Conservation (phyloP, 2,329 filamentous ascomycete species). For the Lachnellula willkommii region DNA sequence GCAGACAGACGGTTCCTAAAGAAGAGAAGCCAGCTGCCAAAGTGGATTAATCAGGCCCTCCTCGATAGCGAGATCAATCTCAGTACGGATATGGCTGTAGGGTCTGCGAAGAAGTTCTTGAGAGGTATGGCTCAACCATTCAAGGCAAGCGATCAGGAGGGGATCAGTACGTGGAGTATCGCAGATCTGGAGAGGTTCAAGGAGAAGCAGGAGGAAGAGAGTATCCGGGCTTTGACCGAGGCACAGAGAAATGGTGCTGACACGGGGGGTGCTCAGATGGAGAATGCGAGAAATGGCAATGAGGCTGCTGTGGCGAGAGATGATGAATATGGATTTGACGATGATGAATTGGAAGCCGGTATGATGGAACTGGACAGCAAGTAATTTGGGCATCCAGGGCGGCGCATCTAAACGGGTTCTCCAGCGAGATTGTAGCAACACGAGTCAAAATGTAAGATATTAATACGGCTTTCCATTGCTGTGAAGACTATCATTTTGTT, state of each 20-base stretch:
- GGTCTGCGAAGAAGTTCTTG: conserved; percentile 82
- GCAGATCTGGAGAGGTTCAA: conserved; percentile 74
- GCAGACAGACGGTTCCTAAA: conserved; percentile 91
- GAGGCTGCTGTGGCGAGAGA: conserved; percentile 11
- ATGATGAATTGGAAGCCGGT: conserved; percentile 42
- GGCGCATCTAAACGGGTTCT: neutral
- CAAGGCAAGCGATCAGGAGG: conserved; percentile 75
- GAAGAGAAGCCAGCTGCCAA: conserved; percentile 83
- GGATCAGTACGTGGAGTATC: conserved; percentile 86
- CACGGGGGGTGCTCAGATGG: conserved; percentile 1
- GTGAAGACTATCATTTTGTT: neutral
- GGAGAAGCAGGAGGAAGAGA: conserved; percentile 65
- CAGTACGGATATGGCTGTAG: conserved; percentile 92
- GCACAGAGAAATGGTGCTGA: conserved; percentile 26
- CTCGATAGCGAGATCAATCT: conserved; percentile 82
- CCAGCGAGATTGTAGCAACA: neutral
- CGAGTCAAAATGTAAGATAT: neutral
- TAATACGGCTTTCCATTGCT: no score
- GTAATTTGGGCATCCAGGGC: neutral
- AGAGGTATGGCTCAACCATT: conserved; percentile 91
- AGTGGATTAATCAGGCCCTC: conserved; percentile 91
- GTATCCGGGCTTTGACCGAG: conserved; percentile 56
- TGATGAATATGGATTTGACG: conserved; percentile 31
- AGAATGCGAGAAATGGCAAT: conserved; percentile 17
- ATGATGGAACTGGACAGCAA: conserved; percentile 40